Evolutionary conservation across 345 rosid species (phyloP).

Genomic region (Pistacia integerrima): DNA sequence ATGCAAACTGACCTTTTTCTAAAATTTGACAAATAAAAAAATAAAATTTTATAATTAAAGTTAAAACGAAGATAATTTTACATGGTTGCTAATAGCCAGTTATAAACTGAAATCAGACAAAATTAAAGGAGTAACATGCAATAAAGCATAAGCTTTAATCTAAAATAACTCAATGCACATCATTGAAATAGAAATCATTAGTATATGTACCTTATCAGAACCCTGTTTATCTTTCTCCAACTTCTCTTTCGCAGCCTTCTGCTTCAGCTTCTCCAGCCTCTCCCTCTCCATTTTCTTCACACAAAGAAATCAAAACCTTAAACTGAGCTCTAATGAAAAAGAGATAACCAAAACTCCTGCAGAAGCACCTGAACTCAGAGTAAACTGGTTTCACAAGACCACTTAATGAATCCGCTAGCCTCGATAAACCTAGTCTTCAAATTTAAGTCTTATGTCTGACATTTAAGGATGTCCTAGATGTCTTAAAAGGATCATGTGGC

Average conservation of each 20-base stretch:
- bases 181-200: background rate
- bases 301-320: slow-evolving; percentile 6
- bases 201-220: slow-evolving; percentile 51
- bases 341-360: background rate
- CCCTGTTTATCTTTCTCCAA: slow-evolving; percentile 50
- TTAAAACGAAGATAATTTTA: no score
- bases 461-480: background rate
- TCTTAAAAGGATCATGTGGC: background rate
- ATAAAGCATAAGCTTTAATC: no score
- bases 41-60: no score
- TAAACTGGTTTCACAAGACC: background rate
- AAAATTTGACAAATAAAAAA: no score
- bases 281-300: slow-evolving; percentile 90
- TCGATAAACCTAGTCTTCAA: background rate
- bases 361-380: background rate
- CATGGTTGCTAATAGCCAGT: no score
- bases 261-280: slow-evolving; percentile 59
- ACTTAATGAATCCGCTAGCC: background rate
- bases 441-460: background rate
- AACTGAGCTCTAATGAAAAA: background rate
- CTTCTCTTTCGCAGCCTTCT: slow-evolving; percentile 63
- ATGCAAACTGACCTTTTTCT: background rate
- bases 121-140: no score
- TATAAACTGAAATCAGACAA: no score
- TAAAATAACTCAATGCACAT: background rate